Base-by-base conservation (phyloP, 768 basidiomycete species). In the Strobilomyces dryophilus region DNA sequence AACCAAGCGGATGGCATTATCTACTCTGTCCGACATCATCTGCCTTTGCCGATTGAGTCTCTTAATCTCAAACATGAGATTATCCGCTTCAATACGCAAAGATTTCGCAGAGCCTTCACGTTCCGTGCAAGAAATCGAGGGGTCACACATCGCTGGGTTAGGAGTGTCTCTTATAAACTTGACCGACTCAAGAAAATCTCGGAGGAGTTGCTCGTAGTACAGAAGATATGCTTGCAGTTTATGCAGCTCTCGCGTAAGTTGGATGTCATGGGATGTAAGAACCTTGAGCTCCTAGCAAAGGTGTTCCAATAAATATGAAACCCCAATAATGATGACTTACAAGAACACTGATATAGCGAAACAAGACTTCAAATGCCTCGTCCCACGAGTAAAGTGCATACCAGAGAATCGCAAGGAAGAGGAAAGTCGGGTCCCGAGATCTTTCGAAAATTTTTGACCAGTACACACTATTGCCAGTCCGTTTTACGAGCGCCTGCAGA, bases 311-410 rank as follows among this genome's bases (percentile, higher is more conserved):
- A 21, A 29, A 20, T 17, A 14, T 3, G 36, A 26, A 24, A 5
- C n/a, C 7, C 21, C 20, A 5, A 12, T 21, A 37, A 26, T 21
- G 18, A 32, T 37, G 18, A 4, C 58, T 10, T 61, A 81, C 80
- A 67, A 84, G 66, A 51, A 51, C 67, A 46, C 74, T 76, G 20
- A 83, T 76, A 60, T 84, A 80, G 17, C 52, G 42, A 55, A 78
- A 81, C 31, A 84, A 58, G 14, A 65, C 61, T 56, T 82, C 80
- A 21, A 83, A 71, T 0, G 79, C 69, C 62, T 84, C 80, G 49
- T 84, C 83, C 81, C 83, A 84, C 2, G 79, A 74, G 55, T 84
- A 84, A 8, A 83, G 64, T 3, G 79, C 76, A 51, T 82, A 81
- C 83, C 82, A 84, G 32, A 83, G 62, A 17, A 78, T 68, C 26